These are phyloP conservation scores for Colletotrichum sp. DNA, from an alignment of 2,329 filamentous ascomycete genomes.

Conservation along the genomic window DNA sequence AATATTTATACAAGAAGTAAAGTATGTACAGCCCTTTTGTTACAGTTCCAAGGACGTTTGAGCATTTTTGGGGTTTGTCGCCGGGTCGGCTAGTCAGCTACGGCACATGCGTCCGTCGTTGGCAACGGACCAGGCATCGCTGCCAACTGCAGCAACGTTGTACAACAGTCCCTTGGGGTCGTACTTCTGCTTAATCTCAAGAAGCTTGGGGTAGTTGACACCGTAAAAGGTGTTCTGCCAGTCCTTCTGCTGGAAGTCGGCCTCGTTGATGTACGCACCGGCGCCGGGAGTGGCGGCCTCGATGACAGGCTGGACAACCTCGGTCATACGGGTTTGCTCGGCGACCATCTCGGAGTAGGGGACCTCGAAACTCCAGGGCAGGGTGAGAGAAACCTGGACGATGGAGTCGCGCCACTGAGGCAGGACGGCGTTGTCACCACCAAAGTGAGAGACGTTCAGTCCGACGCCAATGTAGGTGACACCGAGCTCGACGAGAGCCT, in stretches of 20 bases:
- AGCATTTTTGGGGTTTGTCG: background rate
- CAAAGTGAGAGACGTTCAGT: slow-evolving; percentile 16
- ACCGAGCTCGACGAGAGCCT: slow-evolving; percentile 4
- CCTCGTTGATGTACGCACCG: slow-evolving; percentile 36
- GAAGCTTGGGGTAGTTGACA: slow-evolving; percentile 28
- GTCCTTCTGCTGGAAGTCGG: slow-evolving; percentile 33
- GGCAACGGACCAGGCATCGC: slow-evolving; percentile 27
- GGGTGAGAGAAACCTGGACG: slow-evolving; percentile 30
- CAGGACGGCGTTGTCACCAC: slow-evolving; percentile 38
- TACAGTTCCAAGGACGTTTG: background rate
- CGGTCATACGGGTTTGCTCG: slow-evolving; percentile 27
- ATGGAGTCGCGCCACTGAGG: slow-evolving; percentile 44
- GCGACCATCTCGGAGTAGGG: slow-evolving; percentile 17
- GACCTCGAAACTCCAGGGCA: slow-evolving; percentile 15
- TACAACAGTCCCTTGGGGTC: slow-evolving; percentile 35
- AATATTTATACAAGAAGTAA: background rate
- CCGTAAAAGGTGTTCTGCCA: slow-evolving; percentile 35
- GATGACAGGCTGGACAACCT: slow-evolving; percentile 32
- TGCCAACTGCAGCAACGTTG: slow-evolving; percentile 30
- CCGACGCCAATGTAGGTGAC: slow-evolving; percentile 17
- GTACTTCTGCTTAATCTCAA: slow-evolving; percentile 32
- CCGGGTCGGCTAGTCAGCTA: background rate
- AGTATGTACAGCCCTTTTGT: background rate
- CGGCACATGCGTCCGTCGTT: slow-evolving; percentile 23
- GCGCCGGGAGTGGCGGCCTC: slow-evolving; percentile 29